Base-by-base conservation (phyloP, 139 green algal genomes). In the Raphidocelis subcapitata region DNA sequence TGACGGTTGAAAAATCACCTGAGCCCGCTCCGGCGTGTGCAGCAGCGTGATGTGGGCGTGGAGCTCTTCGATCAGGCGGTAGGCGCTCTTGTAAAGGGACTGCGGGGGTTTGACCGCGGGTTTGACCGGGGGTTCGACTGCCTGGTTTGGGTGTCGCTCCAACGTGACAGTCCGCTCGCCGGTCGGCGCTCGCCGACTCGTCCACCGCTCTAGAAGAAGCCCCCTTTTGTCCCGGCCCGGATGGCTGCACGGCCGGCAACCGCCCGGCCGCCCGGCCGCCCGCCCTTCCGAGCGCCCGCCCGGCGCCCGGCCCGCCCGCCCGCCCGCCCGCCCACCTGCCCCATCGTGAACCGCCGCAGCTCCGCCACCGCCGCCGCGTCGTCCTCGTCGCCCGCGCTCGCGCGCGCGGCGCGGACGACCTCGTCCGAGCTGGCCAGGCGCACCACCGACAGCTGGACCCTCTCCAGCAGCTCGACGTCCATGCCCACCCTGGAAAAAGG, bases 401-500 rank as follows among this genome's bases (percentile, higher is more conserved):
- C 57, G 64, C 33, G 35, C 2, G 67, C 62, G 55, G 72, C 71
- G 12, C 51, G 47, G 29, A 69, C 69, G 0, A 76, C 69, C n/a
- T n/a, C n/a, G n/a, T n/a, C n/a, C n/a, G n/a, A n/a, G 69, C 79
- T 86, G 61, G n/a, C n/a, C n/a, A 86, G 54, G 4, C 62, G 52
- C 46, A 87, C 44, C 28, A 90, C 72, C 20, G 36, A 23, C 24
- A 64, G n/a, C 68, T 87, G 79, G 28, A 87, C 62, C 44, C 67
- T 49, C 41, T 88, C 78, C 28, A 92, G 72, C 41, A 82, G 52
- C 62, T 75, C 23, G 1, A 85, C 80, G 51, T 95, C 79, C 47
- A 95, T 73, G 23, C 90, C 90, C 62, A 93, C 81, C 1, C 68
- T n/a, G n/a, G n/a, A n/a, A n/a, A n/a, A n/a, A n/a, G n/a, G n/a